Percentiles rank a stretch among this genome's conserved stretches.
These are phyloP conservation scores for Stachybotrys elegans DNA, from an alignment of 2,329 filamentous ascomycete genomes.

Conservation along the genomic window DNA sequence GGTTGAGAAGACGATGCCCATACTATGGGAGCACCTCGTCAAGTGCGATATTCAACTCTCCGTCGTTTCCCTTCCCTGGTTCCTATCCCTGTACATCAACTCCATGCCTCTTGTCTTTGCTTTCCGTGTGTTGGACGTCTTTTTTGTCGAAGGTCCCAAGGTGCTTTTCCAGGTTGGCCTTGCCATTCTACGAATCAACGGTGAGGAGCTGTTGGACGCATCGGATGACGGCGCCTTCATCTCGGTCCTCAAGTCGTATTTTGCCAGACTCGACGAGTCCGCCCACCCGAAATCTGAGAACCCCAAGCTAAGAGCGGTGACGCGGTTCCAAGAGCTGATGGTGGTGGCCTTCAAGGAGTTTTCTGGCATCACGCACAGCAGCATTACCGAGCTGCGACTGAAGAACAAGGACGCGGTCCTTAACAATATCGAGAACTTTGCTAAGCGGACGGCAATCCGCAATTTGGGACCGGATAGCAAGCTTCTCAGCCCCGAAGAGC, in stretches of 20 bases:
- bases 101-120: conserved; percentile 98
- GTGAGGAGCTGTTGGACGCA: conserved; percentile 89
- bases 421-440: conserved; percentile 94
- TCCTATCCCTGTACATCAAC: conserved; percentile 96
- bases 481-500: conserved; percentile 75
- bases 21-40: conserved; percentile 96
- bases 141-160: conserved; percentile 96
- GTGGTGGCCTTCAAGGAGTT: conserved; percentile 99
- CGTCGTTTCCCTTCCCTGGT: conserved; percentile 96
- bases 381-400: conserved; percentile 79
- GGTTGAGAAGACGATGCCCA: conserved; percentile 98
- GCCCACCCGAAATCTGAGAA: conserved; percentile 96
- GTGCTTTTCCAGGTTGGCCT: conserved; percentile 95
- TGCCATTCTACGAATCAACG: conserved; percentile 95
- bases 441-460: conserved; percentile 91
- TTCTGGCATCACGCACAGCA: conserved; percentile 88
- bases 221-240: conserved; percentile 95
- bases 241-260: conserved; percentile 91
- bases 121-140: conserved; percentile 93
- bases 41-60: conserved; percentile 96
- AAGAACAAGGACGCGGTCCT: conserved; percentile 94
- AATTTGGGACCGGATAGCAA: conserved; percentile 97
- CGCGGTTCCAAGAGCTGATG: conserved; percentile 96
- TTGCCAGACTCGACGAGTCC: conserved; percentile 87
- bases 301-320: conserved; percentile 87